phyloP scores from a whole-genome alignment of 129 eudicot genomes.

The Chrysanthemum seticuspe region DNA sequence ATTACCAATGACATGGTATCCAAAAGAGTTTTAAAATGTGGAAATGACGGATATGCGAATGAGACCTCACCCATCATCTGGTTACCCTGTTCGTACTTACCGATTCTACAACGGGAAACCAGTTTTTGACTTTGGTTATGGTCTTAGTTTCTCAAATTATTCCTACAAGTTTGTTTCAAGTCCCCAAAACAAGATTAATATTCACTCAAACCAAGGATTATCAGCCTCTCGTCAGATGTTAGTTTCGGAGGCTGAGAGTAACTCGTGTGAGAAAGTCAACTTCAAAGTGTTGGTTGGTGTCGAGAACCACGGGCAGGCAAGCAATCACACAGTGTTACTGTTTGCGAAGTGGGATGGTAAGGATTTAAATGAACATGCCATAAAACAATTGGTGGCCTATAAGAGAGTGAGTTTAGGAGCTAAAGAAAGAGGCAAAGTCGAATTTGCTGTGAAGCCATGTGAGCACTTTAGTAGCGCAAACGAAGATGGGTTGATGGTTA shows the following conservation, averaged over 20 bases:
- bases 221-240: conserved; percentile 13
- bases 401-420: conserved; percentile 41
- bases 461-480: conserved; percentile 54
- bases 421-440: conserved; percentile 36
- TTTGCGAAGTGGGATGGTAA: conserved; percentile 33
- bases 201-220: conserved; percentile 13
- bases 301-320: too few relatives aligned
- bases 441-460: conserved; percentile 64
- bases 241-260: too few relatives aligned
- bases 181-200: conserved; percentile 23
- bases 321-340: conserved; percentile 58
- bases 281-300: too few relatives aligned
- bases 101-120: too few relatives aligned
- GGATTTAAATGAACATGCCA: conserved; percentile 33
- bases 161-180: conserved; percentile 38
- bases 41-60: conserved; percentile 79
- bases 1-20: conserved; percentile 83
- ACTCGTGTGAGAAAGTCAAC: too few relatives aligned
- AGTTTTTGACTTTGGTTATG: too few relatives aligned
- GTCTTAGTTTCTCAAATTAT: too few relatives aligned
- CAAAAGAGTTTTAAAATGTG: conserved; percentile 47
- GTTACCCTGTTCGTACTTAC: too few relatives aligned
- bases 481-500: conserved; percentile 55
- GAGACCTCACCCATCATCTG: conserved; percentile 43
- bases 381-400: conserved; percentile 62